These are phyloP conservation scores for Sclerotiophoma versabilis DNA, from an alignment of 2,329 filamentous ascomycete species.

Conservation along the genomic window DNA sequence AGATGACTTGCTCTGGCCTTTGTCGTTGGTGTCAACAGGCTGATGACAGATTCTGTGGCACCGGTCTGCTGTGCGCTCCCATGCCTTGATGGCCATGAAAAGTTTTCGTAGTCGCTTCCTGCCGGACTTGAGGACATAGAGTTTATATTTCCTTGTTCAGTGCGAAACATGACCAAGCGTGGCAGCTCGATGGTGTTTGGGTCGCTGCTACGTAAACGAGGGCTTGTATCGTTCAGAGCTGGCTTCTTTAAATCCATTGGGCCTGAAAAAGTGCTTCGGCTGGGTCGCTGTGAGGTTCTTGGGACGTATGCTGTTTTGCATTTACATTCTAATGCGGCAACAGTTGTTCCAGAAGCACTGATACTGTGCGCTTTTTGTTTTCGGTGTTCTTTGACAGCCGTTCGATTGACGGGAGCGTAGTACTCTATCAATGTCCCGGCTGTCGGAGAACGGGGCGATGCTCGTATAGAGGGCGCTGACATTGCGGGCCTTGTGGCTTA, in stretches of 20 bases:
- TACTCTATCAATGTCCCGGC: background rate
- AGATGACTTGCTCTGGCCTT: constrained; percentile 20
- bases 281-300: background rate
- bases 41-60: constrained; percentile 21
- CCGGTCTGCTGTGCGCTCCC: background rate
- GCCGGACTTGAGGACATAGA: background rate
- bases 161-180: background rate
- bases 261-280: background rate
- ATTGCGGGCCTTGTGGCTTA: background rate
- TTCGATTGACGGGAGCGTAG: background rate
- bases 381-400: background rate
- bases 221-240: no score
- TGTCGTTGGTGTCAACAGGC: constrained; percentile 9
- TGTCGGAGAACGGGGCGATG: background rate
- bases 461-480: background rate
- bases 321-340: background rate
- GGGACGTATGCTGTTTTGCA: background rate
- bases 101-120: background rate
- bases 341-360: background rate
- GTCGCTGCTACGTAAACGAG: background rate
- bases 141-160: background rate
- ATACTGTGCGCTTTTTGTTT: background rate
- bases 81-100: constrained; percentile 1
- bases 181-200: background rate
- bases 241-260: background rate